These are phyloP conservation scores for Fusarium sp. DNA, from an alignment of 2,329 filamentous ascomycete species.

Conservation along the genomic window DNA sequence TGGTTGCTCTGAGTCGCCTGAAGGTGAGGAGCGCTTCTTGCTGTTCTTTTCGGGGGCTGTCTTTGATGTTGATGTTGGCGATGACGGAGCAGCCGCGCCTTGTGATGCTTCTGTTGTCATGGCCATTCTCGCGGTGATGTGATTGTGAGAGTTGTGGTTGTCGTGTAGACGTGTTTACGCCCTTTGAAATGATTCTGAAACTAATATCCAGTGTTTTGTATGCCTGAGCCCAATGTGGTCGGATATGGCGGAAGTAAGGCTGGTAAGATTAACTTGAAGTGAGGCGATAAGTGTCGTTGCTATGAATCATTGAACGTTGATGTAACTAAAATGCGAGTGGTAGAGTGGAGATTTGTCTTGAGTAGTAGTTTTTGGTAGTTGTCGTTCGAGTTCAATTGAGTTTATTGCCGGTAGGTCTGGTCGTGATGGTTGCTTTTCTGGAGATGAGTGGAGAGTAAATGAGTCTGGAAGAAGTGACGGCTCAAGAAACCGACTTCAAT, in stretches of 20 bases:
- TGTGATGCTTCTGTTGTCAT: slow-evolving; percentile 39
- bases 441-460: slow-evolving; percentile 28
- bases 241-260: slow-evolving; percentile 8
- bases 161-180: neutral
- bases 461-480: slow-evolving; percentile 21
- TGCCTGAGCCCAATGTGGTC: slow-evolving; percentile 2
- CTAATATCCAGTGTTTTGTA: neutral
- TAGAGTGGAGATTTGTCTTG: slow-evolving; percentile 41
- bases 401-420: slow-evolving; percentile 9
- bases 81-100: slow-evolving; percentile 44
- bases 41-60: slow-evolving; percentile 45
- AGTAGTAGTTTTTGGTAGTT: neutral
- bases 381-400: slow-evolving; percentile 11
- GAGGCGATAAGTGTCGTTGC: slow-evolving; percentile 10
- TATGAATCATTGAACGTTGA: slow-evolving; percentile 35
- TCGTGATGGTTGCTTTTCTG: slow-evolving; percentile 23
- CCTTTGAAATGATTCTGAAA: neutral
- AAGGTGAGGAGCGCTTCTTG: slow-evolving; percentile 51
- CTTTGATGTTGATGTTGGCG: slow-evolving; percentile 47
- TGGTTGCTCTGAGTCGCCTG: slow-evolving; percentile 47
- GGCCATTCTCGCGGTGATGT: slow-evolving; percentile 31
- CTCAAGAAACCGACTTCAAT: slow-evolving; percentile 39
- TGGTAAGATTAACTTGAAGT: slow-evolving; percentile 7
- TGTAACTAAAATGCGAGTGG: slow-evolving; percentile 24
- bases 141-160: slow-evolving; percentile 1